Percentiles rank a stretch among this genome's conserved stretches.
These are phyloP conservation scores for Phaeosphaeriaceae sp. DNA, from an alignment of 2,329 filamentous ascomycete species.

Conservation along the genomic window DNA sequence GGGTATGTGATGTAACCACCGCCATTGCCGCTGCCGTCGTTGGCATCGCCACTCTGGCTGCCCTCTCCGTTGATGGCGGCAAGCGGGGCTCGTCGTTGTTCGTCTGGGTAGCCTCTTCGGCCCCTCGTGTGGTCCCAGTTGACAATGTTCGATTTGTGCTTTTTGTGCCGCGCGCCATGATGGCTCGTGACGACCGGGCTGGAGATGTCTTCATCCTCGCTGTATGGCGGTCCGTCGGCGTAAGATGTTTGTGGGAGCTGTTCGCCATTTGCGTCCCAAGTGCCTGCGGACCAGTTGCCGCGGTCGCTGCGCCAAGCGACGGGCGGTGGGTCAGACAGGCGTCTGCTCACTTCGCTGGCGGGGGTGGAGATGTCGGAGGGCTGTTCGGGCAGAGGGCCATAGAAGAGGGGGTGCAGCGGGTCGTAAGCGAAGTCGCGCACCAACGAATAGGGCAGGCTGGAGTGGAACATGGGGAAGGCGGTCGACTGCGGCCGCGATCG, in stretches of 20 bases:
- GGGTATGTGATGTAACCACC: conserved; percentile 82
- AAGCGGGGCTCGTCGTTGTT: conserved; percentile 54
- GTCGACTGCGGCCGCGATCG: conserved; percentile 83
- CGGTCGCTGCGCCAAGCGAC: conserved; percentile 73
- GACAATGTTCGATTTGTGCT: conserved; percentile 66
- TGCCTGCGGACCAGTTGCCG: conserved; percentile 61
- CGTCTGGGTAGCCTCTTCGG: conserved; percentile 40
- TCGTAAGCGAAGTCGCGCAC: conserved; percentile 97
- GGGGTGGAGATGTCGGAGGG: conserved; percentile 87
- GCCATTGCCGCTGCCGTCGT: conserved; percentile 76
- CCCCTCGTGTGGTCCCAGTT: conserved; percentile 49
- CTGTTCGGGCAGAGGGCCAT: conserved; percentile 83
- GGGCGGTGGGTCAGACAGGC: conserved; percentile 82
- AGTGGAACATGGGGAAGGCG: conserved; percentile 82
- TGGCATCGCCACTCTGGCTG: conserved; percentile 71
- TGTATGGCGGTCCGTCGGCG: conserved; percentile 83
- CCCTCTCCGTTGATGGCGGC: conserved; percentile 67
- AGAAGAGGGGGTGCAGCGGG: conserved; percentile 82
- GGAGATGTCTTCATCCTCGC: conserved; percentile 93
- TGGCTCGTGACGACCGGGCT: conserved; percentile 82
- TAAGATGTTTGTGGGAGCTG: conserved; percentile 84
- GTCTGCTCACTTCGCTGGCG: conserved; percentile 74
- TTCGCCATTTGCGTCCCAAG: conserved; percentile 64
- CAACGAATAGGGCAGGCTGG: conserved; percentile 83
- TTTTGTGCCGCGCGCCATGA: conserved; percentile 73